Base-by-base conservation (phyloP, 1,139 yeast genomes). In the Blastobotrys apis region DNA sequence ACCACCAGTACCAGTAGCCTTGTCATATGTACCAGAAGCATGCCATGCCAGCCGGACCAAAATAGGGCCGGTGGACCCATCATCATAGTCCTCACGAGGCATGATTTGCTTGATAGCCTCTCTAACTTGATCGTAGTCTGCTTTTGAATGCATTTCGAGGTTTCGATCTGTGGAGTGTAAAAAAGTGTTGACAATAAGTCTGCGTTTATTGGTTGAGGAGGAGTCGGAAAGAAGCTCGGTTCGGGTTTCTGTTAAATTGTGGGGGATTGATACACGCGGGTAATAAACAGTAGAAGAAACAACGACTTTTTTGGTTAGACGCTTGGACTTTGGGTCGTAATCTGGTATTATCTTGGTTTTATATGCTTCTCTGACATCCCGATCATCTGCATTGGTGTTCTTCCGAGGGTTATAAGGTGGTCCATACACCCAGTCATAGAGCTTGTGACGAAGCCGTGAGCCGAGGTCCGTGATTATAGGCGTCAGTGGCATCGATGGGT, bases 71-170 rank as follows among this genome's bases (percentile, higher is more conserved):
- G 73, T 69, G 3, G 83, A 75, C 2, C 86, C 86, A 58, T 80
- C 84, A 54, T 81, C 86, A 57, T 73, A 75, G 57, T 80, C 94
- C 47, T 82, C 80, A 31, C 84, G 87, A 50, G 80, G 77, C 33
- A 92, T 66, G 54, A 84, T 81, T 41, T 71, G 64, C 5, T 92
- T 87, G 64, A 90, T 87, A 31, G 79, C 92, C 57, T 86, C 85
- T 62, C 86, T 85, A 33, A 90, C 79, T 25, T 78, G 64, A 59
- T 84, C 92, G 66, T 84, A 88, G 52, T 84, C 69, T 31, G 57
- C 19, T 20, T 34, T 34, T 6, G 38, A 22, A 15, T 34, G 38
- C 38, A 34, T 21, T 5, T 31, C 27, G 8, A 9, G 27, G 8
- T 25, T 25, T 25, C 8, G 8, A 25, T 25, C 15, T 5, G 22